phyloP scores from a whole-genome alignment of 1,284 basidiomycete species.

The Austropuccinia psidii region DNA sequence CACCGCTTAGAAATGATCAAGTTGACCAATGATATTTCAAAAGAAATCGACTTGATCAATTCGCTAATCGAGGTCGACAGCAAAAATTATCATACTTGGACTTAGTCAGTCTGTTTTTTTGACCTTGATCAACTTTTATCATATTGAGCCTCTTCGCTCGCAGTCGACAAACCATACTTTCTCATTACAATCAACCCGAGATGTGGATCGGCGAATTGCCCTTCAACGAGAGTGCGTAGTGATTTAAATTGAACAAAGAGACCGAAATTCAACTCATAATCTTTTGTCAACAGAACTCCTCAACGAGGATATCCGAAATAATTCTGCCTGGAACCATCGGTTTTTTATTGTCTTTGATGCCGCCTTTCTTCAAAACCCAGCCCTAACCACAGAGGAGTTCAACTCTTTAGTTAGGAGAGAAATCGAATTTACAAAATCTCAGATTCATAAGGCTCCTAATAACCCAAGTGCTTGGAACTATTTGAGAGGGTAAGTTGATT shows the following conservation, averaged over 20 bases:
- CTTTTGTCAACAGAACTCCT: slow-evolving; percentile 58
- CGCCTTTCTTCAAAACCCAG: background rate
- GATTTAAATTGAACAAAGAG: slow-evolving; percentile 1
- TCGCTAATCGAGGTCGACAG: slow-evolving; percentile 61
- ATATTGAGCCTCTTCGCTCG: background rate
- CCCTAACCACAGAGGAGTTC: background rate
- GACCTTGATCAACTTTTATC: background rate
- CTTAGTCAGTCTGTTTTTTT: slow-evolving; percentile 52
- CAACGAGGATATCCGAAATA: slow-evolving; percentile 75
- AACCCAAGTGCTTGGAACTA: slow-evolving; percentile 94
- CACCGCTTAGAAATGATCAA: slow-evolving; percentile 70
- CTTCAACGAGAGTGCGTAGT: slow-evolving; percentile 13
- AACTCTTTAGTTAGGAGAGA: background rate
- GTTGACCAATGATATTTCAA: slow-evolving; percentile 52
- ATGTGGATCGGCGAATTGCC: slow-evolving; percentile 33
- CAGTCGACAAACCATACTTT: slow-evolving; percentile 71
- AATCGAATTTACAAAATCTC: slow-evolving; percentile 56
- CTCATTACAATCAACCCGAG: slow-evolving; percentile 57
- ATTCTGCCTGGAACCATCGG: slow-evolving; percentile 96
- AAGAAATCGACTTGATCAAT: slow-evolving; percentile 71
- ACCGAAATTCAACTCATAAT: background rate
- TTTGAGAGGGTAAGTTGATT: slow-evolving; percentile 59
- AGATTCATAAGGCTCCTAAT: slow-evolving; percentile 77
- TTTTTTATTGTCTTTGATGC: slow-evolving; percentile 75
- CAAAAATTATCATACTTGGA: slow-evolving; percentile 97